Base-by-base conservation (phyloP, 768 basidiomycete genomes). In the Boletus vinaceobasis region DNA sequence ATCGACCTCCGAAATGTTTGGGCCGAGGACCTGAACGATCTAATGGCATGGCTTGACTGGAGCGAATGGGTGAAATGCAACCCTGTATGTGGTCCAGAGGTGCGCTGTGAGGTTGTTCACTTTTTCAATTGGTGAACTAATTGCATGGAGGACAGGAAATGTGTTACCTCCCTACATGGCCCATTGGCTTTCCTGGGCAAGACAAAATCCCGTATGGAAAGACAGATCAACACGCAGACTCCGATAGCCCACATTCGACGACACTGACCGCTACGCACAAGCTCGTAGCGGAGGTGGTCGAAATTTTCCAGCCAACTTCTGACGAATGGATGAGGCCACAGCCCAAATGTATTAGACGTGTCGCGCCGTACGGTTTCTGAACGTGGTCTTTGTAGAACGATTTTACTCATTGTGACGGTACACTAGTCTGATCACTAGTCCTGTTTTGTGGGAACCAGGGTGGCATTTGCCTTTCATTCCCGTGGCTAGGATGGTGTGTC, bases 11-110 rank as follows among this genome's bases (percentile, higher is more conserved):
- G 66, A 3, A 32, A 14, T 7, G 35, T 53, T 2, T 82, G 80
- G 80, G 58, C 49, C 14, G 31, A 36, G 17, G 68, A 71, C 4
- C 39, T 77, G 13, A 56, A 68, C 8, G 54, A 45, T 11, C 56
- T 82, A 21, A 78, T 81, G 73, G 42, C 38, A 0, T 82, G 81
- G 81, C 61, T 83, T 1, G 80, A 77, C 50, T 82, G 81, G 80
- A 73, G 70, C 50, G 62, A 70, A 14, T 83, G 81, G 81, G 63
- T 75, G 6, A 77, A 66, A 31, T 82, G 81, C 53, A 59, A 63
- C 0, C 80, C 80, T 19, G 73, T 64, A 0, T 83, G 82, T 65
- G 60, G 61, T 3, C 69, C 68, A 42, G 76, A 78, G 68, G 80
- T 80, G 19, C 39, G 50, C 15, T 7, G 17, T 10, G 54, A 26